Conservation (phyloP, 768 basidiomycete species). For the Tricholoma bakamatsutake region DNA sequence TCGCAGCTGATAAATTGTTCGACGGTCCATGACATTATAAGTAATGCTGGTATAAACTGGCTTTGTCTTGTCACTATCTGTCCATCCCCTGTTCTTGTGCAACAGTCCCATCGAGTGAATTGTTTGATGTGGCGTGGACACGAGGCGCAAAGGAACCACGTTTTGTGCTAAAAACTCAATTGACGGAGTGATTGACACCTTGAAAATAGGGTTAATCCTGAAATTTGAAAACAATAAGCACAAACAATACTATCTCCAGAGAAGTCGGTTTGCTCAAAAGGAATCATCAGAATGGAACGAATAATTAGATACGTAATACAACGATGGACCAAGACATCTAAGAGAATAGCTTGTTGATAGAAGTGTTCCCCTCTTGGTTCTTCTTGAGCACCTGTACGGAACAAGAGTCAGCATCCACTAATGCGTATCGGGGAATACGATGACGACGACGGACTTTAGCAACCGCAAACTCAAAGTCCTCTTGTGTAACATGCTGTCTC, state of each 20-base stretch:
- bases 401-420: constrained; percentile 1
- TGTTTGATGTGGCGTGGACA: neutral
- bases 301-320: constrained; percentile 9
- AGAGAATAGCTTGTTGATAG: constrained; percentile 91
- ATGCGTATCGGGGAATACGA: neutral
- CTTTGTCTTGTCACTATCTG: neutral
- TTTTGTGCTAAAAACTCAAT: too few species aligned
- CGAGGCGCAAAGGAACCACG: neutral
- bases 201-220: neutral
- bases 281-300: neutral
- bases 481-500: constrained; percentile 95
- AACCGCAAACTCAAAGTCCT: constrained; percentile 98
- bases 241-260: neutral
- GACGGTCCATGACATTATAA: neutral
- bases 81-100: neutral
- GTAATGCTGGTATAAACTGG: neutral
- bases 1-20: too few species aligned
- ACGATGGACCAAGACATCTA: constrained; percentile 30
- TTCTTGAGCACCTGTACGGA: constrained; percentile 75
- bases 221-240: neutral
- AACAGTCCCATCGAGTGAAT: neutral
- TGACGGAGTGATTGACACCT: too few species aligned
- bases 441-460: constrained; percentile 61
- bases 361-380: constrained; percentile 93
- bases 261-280: neutral